Base-by-base conservation (phyloP, 768 basidiomycete species). In the Mrakia hoshinonis region DNA sequence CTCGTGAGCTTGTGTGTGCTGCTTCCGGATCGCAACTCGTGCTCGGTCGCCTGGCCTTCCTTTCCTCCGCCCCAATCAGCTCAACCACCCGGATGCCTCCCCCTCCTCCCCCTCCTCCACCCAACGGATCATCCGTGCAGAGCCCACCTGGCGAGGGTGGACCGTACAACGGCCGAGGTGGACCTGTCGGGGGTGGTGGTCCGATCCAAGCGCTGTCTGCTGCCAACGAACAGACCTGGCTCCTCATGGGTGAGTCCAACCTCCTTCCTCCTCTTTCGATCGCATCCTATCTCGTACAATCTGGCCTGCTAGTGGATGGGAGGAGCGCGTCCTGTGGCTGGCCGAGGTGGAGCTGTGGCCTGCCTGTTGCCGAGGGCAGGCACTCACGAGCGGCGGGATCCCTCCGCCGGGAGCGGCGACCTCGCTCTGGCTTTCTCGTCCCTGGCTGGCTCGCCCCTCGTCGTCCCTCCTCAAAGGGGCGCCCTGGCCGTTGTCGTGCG, bases 221-320 rank as follows among this genome's bases (percentile, higher is more conserved):
- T 46, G 91, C 92, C 64, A 95, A 96, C 80, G 93, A 95, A 78
- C 89, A 91, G 80, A 95, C 93, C 52, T 96, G 93, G 93, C 85
- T 93, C 74, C 82, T 94, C 76, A 93, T 95, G 79, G 93, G 92
- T 91, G 48, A 69, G 85, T 78, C 22, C 46, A 22, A 4, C 38
- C 29, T 31, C 47, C 36, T 4, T 51, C 31, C 31, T 38, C 46
- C 49, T 49, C 29, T 54, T 52, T 63, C 52, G 26, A 10, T 68
- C 49, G 15, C 34, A n/a, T 55, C 34, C n/a, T 15, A n/a, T n/a
- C n/a, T n/a, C n/a, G n/a, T n/a, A n/a, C n/a, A n/a, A n/a, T n/a
- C n/a, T n/a, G n/a, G n/a, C n/a, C n/a, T n/a, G n/a, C 12, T 20
- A n/a, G n/a, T 24, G 43, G 49, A 67, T 34, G 46, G 39, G 7